Evolutionary conservation across 148 eudicot species (phyloP).

Genomic region (Linanthus parryae): DNA sequence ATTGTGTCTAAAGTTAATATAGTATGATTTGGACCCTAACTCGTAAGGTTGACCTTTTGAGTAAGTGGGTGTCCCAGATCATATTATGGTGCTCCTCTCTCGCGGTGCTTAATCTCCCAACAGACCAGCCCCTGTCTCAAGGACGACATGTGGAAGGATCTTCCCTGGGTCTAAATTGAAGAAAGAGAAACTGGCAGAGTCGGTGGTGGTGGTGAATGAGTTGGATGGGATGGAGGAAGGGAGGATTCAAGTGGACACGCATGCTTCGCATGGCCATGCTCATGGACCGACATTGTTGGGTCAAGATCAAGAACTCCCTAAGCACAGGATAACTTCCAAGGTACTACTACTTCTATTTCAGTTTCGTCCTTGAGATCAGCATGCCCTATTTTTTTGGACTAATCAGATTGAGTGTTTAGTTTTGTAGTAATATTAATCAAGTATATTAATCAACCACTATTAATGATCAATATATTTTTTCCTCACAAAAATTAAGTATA

Average conservation of each 20-base stretch:
- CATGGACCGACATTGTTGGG: constrained; percentile 29
- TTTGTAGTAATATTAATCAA: too few species aligned
- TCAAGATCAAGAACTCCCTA: constrained; percentile 30
- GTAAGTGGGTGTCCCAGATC: too few species aligned
- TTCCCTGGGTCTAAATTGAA: constrained; percentile 55
- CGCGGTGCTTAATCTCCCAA: too few species aligned
- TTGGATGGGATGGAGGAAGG: constrained; percentile 23
- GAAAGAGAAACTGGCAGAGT: neutral
- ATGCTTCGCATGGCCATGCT: constrained; percentile 53
- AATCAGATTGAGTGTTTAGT: too few species aligned
- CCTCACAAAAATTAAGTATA: too few species aligned
- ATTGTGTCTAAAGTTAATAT: too few species aligned
- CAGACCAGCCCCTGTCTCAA: constrained; percentile 30
- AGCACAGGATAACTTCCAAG: constrained; percentile 67
- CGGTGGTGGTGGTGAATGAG: constrained; percentile 18
- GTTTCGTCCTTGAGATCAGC: too few species aligned
- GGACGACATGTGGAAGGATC: constrained; percentile 48
- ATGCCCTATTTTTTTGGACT: neutral
- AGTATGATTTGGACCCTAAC: too few species aligned
- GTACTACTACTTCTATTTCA: constrained; percentile 24
- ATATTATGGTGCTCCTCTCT: too few species aligned
- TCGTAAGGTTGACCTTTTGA: too few species aligned
- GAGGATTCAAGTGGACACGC: constrained; percentile 43
- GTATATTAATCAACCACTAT: too few species aligned
- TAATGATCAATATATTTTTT: too few species aligned